Base-by-base conservation (phyloP, 2,329 filamentous ascomycete genomes). In the Xylariaceae sp. region DNA sequence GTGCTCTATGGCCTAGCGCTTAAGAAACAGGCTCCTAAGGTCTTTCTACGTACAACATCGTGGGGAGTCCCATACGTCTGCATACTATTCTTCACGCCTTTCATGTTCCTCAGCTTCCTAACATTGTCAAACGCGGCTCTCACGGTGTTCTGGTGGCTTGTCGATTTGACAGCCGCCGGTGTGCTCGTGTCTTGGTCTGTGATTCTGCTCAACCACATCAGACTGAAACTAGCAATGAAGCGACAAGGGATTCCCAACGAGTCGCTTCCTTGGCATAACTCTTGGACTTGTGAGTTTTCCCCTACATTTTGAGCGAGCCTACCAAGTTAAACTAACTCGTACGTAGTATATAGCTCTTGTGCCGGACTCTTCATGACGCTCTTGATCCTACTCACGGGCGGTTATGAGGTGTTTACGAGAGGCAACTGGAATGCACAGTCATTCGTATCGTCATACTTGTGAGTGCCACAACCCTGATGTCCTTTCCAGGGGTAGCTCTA, bases 311-410 rank as follows among this genome's bases (percentile, higher is more conserved):
- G n/a, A n/a, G n/a, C 21, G 16, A 3, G 27, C 13, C 11, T 24
- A 7, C 5, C 23, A 43, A 7, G 11, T 11, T 11, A 31, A 27
- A 9, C 28, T 45, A 34, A 45, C 15, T 9, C 9, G 17, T 23
- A 24, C 12, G 3, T 38, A 79, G 74, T 69, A 9, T 80, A 78
- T 48, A 74, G 70, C 9, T 84, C 84, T 0, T 81, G 71, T 49
- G 60, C 65, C 7, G 74, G 76, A 0, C 65, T 89, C 4, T 55
- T 68, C 44, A 74, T 81, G 66, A 76, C 71, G 53, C 64, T 79
- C 18, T 59, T 83, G 28, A 81, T 87, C 43, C 63, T 88, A 3
- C 66, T 88, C 28, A 88, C 84, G 3, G 76, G 78, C 26, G 83
- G 83, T 1, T 88, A 88, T 49, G 54, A 65, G 2, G 74, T 77